Percentiles rank a stretch among this genome's conserved stretches.
Evolutionary conservation across 2,329 filamentous ascomycete species (phyloP).

Genomic region (Fusarium piperis): DNA sequence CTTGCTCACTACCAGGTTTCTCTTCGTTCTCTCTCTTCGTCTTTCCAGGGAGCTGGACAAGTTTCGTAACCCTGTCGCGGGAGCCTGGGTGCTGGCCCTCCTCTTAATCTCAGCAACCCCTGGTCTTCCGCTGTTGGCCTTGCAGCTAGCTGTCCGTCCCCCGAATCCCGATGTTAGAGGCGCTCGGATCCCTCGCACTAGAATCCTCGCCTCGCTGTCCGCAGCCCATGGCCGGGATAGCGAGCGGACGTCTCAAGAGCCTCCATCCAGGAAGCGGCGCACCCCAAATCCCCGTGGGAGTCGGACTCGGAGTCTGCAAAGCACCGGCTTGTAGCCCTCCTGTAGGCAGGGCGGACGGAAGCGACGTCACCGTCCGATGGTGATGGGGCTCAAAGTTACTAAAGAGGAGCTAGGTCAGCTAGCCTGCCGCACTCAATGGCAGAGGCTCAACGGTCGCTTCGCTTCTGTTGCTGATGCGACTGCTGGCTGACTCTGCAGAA

Average conservation of each 20-base stretch:
- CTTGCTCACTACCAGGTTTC: not conserved
- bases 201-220: slow-evolving; percentile 15
- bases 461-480: slow-evolving; percentile 10
- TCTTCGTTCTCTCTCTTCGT: not conserved
- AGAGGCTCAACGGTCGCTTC: slow-evolving; percentile 10
- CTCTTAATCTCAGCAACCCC: slow-evolving; percentile 36
- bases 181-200: slow-evolving; percentile 26
- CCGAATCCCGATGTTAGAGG: slow-evolving; percentile 8
- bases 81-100: slow-evolving; percentile 31
- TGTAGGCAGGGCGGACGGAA: slow-evolving; percentile 1
- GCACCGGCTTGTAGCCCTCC: slow-evolving; percentile 13
- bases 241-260: slow-evolving; percentile 21
- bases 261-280: slow-evolving; percentile 4
- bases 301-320: slow-evolving; percentile 29
- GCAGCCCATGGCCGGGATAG: slow-evolving; percentile 15
- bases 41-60: slow-evolving; percentile 14
- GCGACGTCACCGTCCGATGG: slow-evolving; percentile 32
- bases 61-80: slow-evolving; percentile 38
- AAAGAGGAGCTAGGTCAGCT: slow-evolving; percentile 10
- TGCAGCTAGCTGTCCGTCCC: slow-evolving; percentile 5
- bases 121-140: slow-evolving; percentile 22
- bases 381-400: slow-evolving; percentile 27
- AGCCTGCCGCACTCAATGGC: slow-evolving; percentile 15
- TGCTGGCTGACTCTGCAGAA: slow-evolving; percentile 6
- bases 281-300: slow-evolving; percentile 9